A percentile compares a stretch with the other conserved stretches of the same genome.
Evolutionary conservation across 139 green algal genomes (phyloP).

Genomic region (Tetraselmis chui): DNA sequence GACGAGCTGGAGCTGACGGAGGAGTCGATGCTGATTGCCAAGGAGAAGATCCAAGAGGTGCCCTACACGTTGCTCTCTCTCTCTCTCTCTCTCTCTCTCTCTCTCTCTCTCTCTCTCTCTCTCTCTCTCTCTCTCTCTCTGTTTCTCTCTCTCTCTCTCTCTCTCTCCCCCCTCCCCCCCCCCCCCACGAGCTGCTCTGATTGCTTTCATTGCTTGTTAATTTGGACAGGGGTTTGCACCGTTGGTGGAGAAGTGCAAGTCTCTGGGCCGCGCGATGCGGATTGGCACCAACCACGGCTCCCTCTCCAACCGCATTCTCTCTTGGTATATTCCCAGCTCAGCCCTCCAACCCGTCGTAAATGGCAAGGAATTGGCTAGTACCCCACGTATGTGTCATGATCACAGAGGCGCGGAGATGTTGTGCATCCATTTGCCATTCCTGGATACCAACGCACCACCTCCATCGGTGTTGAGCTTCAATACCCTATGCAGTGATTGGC

Average conservation of each 20-base stretch:
- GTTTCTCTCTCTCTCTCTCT: not conserved
- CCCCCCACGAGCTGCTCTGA: too few species aligned
- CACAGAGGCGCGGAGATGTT: too few species aligned
- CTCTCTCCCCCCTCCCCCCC: not conserved
- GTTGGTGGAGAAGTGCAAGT: slow-evolving; percentile 97
- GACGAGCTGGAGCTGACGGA: slow-evolving; percentile 31
- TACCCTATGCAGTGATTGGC: too few species aligned
- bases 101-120: not conserved
- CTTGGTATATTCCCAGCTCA: slow-evolving; percentile 58
- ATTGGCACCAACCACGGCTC: slow-evolving; percentile 99
- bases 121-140: not conserved
- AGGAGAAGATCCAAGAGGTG: slow-evolving; percentile 76
- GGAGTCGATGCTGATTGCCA: not conserved
- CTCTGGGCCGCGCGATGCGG: slow-evolving; percentile 79
- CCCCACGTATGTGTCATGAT: too few species aligned
- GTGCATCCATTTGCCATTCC: too few species aligned
- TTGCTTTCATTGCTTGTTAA: not conserved
- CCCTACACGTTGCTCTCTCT: not conserved
- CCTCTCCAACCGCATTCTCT: slow-evolving; percentile 92
- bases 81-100: not conserved
- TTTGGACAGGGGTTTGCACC: slow-evolving; percentile 71
- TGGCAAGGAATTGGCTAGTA: too few species aligned
- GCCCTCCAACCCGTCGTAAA: not conserved
- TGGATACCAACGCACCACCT: too few species aligned
- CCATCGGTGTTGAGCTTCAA: too few species aligned